Evolutionary conservation across 805 yeast species (phyloP).

Genomic region (Debaryomyces prosopidis): DNA sequence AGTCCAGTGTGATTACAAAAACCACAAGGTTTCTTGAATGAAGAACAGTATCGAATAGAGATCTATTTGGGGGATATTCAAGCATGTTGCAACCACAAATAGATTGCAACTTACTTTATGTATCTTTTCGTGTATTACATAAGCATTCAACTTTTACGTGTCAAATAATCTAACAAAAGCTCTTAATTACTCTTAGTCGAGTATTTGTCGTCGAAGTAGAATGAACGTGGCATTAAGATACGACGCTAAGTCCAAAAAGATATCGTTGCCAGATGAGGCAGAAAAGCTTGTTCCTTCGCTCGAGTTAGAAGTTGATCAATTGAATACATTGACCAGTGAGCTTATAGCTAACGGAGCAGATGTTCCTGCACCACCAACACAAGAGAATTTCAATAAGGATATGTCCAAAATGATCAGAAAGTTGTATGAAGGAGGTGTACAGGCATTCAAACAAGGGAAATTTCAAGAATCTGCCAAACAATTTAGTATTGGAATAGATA

Average conservation of each 20-base stretch:
- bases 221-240: conserved; percentile 26
- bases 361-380: conserved; percentile 56
- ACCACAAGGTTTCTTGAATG: too few species aligned
- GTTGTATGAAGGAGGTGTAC: conserved; percentile 64
- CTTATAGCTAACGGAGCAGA: conserved; percentile 44
- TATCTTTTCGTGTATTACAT: background rate
- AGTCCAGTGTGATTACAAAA: too few species aligned
- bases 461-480: conserved; percentile 63
- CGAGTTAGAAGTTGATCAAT: conserved; percentile 43
- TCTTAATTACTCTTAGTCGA: background rate
- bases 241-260: conserved; percentile 27
- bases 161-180: background rate
- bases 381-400: conserved; percentile 56
- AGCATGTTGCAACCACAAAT: conserved; percentile 3
- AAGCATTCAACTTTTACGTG: conserved; percentile 1
- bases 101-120: conserved; percentile 3
- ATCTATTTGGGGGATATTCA: background rate
- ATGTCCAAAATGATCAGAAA: conserved; percentile 60
- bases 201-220: background rate
- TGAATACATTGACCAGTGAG: conserved; percentile 37
- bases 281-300: conserved; percentile 25
- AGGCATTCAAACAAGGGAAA: conserved; percentile 54
- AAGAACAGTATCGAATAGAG: too few species aligned
- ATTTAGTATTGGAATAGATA: conserved; percentile 64
- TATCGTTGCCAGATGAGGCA: conserved; percentile 18